These are phyloP conservation scores for Hypoxylon sp. DNA, from an alignment of 2,329 filamentous ascomycete species.

Conservation along the genomic window DNA sequence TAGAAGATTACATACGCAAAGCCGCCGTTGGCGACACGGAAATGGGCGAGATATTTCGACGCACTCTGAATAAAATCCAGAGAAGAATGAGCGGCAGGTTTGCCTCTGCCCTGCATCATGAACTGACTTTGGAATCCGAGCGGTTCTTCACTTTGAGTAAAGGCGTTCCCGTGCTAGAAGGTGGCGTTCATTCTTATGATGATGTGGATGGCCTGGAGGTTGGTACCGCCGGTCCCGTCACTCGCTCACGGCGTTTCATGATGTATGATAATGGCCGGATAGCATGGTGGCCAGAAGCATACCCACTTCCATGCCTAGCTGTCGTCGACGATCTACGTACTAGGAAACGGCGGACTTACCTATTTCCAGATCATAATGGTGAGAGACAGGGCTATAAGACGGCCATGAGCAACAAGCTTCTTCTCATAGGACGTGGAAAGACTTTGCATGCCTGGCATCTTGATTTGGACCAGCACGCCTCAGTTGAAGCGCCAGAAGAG, in stretches of 20 bases:
- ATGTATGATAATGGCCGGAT: conserved; percentile 52
- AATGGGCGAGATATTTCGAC: conserved; percentile 47
- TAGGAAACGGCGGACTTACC: conserved; percentile 49
- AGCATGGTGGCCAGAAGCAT: conserved; percentile 54
- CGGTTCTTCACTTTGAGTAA: conserved; percentile 50
- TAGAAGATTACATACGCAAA: conserved; percentile 47
- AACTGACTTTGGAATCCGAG: conserved; percentile 48
- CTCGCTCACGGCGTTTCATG: conserved; percentile 49
- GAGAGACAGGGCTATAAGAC: conserved; percentile 50
- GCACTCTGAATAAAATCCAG: conserved; percentile 43
- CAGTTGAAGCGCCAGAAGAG: conserved; percentile 46
- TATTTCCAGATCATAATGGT: conserved; percentile 47
- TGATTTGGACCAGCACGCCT: conserved; percentile 46
- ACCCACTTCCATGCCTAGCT: conserved; percentile 51
- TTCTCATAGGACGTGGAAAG: conserved; percentile 50
- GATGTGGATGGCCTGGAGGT: conserved; percentile 44
- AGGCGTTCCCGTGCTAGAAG: conserved; percentile 45
- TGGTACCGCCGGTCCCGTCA: conserved; percentile 29
- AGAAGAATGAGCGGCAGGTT: conserved; percentile 49
- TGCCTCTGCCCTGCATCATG: conserved; percentile 49
- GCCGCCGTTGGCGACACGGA: conserved; percentile 31
- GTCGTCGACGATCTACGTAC: conserved; percentile 53
- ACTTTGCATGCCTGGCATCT: conserved; percentile 54
- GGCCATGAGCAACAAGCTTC: conserved; percentile 51
- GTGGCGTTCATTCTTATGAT: conserved; percentile 52